phyloP scores from a whole-genome alignment of 2,329 filamentous ascomycete species.

The Fusarium secorum region DNA sequence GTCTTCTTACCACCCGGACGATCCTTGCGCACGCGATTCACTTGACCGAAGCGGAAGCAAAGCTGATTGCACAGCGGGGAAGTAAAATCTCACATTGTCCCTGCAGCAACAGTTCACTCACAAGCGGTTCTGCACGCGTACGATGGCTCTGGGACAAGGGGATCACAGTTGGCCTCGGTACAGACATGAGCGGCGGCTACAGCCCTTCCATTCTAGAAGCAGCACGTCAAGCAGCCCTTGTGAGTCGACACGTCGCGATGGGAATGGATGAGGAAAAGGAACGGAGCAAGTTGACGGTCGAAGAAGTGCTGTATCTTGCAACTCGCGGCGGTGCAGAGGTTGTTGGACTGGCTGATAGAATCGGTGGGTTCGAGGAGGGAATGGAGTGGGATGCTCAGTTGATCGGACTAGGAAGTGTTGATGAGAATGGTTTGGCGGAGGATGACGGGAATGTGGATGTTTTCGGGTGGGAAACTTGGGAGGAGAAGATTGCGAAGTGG shows the following conservation, averaged over 20 bases:
- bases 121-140: conserved; percentile 79
- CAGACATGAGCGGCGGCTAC: conserved; percentile 90
- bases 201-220: conserved; percentile 82
- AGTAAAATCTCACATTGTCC: conserved; percentile 86
- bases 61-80: conserved; percentile 66
- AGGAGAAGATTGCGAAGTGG: conserved; percentile 91
- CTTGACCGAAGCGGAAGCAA: conserved; percentile 71
- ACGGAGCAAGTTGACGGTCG: conserved; percentile 75
- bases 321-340: conserved; percentile 88
- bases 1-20: conserved; percentile 74
- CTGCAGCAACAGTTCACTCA: conserved; percentile 82
- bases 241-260: conserved; percentile 76
- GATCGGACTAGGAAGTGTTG: conserved; percentile 66
- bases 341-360: conserved; percentile 72
- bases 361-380: conserved; percentile 85
- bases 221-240: conserved; percentile 81
- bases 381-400: conserved; percentile 94
- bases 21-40: conserved; percentile 89
- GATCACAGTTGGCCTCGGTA: conserved; percentile 84
- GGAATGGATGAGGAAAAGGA: conserved; percentile 50
- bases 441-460: conserved; percentile 77
- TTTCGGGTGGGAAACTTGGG: conserved; percentile 92
- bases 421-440: conserved; percentile 48
- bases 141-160: conserved; percentile 77
- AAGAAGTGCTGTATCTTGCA: conserved; percentile 85